Conservation (phyloP, 108 stramenopile species). For the Cyclotella distinguenda region DNA sequence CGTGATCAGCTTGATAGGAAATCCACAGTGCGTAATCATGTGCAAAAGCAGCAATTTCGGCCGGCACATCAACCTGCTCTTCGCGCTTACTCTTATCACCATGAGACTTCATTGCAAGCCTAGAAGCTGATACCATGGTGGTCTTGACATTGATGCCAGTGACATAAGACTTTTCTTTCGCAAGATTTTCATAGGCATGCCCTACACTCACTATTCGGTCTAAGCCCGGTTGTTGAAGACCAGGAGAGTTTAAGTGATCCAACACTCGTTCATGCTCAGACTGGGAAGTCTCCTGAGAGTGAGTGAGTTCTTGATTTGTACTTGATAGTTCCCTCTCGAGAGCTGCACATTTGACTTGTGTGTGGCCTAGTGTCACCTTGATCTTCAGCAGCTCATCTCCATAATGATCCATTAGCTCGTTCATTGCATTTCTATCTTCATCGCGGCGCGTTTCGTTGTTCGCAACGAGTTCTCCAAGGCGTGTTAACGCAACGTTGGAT, state of each 20-base stretch:
- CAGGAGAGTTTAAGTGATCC: constrained; percentile 26
- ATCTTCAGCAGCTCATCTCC: constrained; percentile 44
- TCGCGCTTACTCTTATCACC: constrained; percentile 14
- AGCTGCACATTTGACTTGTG: constrained; percentile 34
- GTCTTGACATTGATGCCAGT: constrained; percentile 42
- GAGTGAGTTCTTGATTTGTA: constrained; percentile 26
- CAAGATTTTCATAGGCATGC: constrained; percentile 43
- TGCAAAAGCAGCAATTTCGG: constrained; percentile 47
- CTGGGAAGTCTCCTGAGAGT: constrained; percentile 30
- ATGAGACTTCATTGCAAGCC: constrained; percentile 15
- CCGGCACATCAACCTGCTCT: constrained; percentile 42
- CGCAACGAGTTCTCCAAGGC: constrained; percentile 13
- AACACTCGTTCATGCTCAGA: constrained; percentile 31
- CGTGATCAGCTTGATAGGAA: constrained; percentile 46
- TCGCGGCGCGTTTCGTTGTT: constrained; percentile 28
- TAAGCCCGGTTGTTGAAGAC: constrained; percentile 35
- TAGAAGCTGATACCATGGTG: constrained; percentile 9
- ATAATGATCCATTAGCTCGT: constrained; percentile 26
- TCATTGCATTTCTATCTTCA: constrained; percentile 17
- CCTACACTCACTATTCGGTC: constrained; percentile 41
- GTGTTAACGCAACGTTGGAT: constrained; percentile 24
- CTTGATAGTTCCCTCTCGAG: constrained; percentile 35
- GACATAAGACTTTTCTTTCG: constrained; percentile 51
- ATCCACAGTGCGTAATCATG: constrained; percentile 52
- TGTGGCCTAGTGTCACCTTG: constrained; percentile 35